phyloP scores from a whole-genome alignment of 768 basidiomycete genomes.

The Cyathus striatus region DNA sequence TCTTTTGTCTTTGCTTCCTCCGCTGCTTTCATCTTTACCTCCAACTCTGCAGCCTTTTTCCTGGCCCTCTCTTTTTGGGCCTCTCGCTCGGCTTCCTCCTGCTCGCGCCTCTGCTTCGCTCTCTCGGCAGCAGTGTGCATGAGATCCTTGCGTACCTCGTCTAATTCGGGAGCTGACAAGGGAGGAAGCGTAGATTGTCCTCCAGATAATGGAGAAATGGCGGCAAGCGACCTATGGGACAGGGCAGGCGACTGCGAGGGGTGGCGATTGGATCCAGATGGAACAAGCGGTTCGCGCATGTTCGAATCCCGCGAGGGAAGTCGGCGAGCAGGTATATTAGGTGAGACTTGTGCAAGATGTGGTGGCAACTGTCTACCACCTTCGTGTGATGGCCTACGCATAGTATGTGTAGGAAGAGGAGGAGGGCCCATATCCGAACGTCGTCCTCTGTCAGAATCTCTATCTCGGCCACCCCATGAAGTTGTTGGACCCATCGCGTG shows the following conservation, averaged over 20 bases:
- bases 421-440: conserved; percentile 51
- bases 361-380: conserved; percentile 51
- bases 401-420: conserved; percentile 34
- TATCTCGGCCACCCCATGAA: conserved; percentile 18
- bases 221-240: conserved; percentile 33
- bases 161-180: conserved; percentile 42
- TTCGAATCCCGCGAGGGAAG: conserved; percentile 41
- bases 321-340: conserved; percentile 23
- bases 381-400: conserved; percentile 30
- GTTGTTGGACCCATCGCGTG: conserved; percentile 13
- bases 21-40: conserved; percentile 54
- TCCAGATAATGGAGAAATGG: conserved; percentile 28
- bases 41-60: conserved; percentile 73
- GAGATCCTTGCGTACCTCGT: conserved; percentile 63
- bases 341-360: conserved; percentile 40
- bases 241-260: conserved; percentile 40
- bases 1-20: conserved; percentile 29
- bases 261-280: conserved; percentile 18
- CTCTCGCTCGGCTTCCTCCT: conserved; percentile 81
- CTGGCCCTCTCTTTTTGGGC: conserved; percentile 76
- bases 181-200: conserved; percentile 23
- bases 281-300: conserved; percentile 25
- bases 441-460: conserved; percentile 32
- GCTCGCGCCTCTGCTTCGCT: conserved; percentile 71
- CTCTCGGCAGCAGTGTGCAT: conserved; percentile 87